Evolutionary conservation across 345 rosid species (phyloP).

Genomic region (Eucalyptus sp.): DNA sequence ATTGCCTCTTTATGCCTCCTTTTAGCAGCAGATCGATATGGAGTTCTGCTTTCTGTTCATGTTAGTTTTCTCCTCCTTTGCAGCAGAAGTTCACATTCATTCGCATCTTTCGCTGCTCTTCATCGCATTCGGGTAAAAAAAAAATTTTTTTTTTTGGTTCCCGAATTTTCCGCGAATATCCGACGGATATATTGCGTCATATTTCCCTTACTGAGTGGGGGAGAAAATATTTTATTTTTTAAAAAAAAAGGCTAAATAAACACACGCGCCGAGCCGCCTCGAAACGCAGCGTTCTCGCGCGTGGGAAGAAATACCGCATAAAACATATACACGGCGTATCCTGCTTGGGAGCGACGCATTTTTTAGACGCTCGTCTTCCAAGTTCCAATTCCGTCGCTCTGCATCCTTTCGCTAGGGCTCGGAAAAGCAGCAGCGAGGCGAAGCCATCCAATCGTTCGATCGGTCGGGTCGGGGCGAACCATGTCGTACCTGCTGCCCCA

Average conservation of each 20-base stretch:
- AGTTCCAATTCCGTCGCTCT: background rate
- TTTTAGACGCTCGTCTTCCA: background rate
- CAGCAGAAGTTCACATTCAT: background rate
- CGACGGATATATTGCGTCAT: background rate
- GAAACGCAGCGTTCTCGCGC: background rate
- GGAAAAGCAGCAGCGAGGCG: background rate
- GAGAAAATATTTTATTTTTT: background rate
- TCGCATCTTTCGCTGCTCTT: background rate
- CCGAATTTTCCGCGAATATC: background rate
- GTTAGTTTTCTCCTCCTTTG: background rate
- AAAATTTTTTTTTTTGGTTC: background rate
- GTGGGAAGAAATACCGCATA: background rate
- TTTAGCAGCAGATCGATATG: background rate
- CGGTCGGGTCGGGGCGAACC: background rate
- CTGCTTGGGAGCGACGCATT: background rate
- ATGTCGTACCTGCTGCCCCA: constrained; percentile 84
- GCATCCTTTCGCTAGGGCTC: background rate
- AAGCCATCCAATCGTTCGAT: background rate
- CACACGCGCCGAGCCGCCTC: background rate
- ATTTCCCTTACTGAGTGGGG: background rate
- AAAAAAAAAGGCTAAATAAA: background rate
- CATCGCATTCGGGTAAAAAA: background rate
- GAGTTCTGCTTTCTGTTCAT: background rate
- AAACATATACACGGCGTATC: background rate
- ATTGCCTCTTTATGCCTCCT: rapidly evolving